Conservation (phyloP, 176 grass and related monocot species). For the Rhynchospora pubera region DNA sequence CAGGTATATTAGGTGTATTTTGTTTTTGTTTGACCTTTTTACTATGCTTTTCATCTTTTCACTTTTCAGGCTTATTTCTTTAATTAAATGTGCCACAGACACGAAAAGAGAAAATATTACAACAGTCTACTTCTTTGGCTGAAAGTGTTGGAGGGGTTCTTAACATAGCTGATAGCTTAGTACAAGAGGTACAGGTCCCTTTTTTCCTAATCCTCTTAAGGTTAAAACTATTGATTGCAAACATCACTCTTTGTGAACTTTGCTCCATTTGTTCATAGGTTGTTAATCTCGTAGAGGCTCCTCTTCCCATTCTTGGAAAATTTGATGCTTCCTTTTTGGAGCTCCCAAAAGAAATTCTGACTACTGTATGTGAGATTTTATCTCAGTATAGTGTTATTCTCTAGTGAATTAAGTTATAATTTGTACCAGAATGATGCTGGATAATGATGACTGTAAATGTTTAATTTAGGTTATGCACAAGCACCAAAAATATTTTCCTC, state of each 20-base stretch:
- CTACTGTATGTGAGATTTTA: constrained; percentile 55
- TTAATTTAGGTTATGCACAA: constrained; percentile 88
- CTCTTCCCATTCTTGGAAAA: constrained; percentile 76
- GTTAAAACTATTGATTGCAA: constrained; percentile 10
- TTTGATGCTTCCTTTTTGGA: constrained; percentile 86
- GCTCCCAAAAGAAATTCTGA: constrained; percentile 87
- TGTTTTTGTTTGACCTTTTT: background rate
- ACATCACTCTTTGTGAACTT: constrained; percentile 7
- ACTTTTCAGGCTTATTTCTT: background rate
- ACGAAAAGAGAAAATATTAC: constrained; percentile 54
- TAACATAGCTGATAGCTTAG: constrained; percentile 49
- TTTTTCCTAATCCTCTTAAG: constrained; percentile 9
- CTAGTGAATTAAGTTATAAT: background rate
- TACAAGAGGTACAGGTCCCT: constrained; percentile 61
- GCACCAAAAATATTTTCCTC: constrained; percentile 90
- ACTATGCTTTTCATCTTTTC: background rate
- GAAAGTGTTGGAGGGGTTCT: constrained; percentile 48
- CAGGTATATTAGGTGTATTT: constrained; percentile 33
- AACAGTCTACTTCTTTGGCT: constrained; percentile 50
- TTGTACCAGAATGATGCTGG: background rate
- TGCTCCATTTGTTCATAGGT: constrained; percentile 37
- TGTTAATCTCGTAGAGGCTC: constrained; percentile 82
- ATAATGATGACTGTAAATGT: background rate
- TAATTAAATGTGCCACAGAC: constrained; percentile 33
- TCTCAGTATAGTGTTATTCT: background rate